Evolutionary conservation across 2,329 filamentous ascomycete species (phyloP).

Genomic region (Aureobasidium subglaciale): DNA sequence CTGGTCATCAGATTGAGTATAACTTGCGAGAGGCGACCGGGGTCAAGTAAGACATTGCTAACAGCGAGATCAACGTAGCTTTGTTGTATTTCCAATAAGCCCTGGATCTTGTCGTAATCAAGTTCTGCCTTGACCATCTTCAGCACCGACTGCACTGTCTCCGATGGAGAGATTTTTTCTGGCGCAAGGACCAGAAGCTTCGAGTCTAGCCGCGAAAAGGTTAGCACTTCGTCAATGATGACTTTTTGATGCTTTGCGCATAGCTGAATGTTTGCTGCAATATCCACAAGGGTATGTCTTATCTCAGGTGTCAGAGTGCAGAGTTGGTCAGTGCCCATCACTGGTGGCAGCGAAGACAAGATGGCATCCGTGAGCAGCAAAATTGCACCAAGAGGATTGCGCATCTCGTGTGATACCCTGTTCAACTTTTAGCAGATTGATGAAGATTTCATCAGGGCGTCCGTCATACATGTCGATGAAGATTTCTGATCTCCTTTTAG

Average conservation of each 20-base stretch:
- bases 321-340: background rate
- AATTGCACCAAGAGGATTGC: slow-evolving; percentile 39
- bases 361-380: slow-evolving; percentile 40
- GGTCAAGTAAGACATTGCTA: slow-evolving; percentile 30
- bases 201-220: slow-evolving; percentile 32
- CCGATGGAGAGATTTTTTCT: slow-evolving; percentile 29
- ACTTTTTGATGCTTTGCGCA: slow-evolving; percentile 29
- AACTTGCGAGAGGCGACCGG: slow-evolving; percentile 33
- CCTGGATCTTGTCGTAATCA: slow-evolving; percentile 27
- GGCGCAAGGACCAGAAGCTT: slow-evolving; percentile 33
- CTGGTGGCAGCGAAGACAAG: slow-evolving; percentile 24
- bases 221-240: slow-evolving; percentile 36
- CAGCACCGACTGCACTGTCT: slow-evolving; percentile 30
- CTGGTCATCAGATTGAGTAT: slow-evolving; percentile 19
- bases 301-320: slow-evolving; percentile 12
- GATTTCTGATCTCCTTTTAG: slow-evolving; percentile 27
- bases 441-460: background rate
- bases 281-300: slow-evolving; percentile 16
- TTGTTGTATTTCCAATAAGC: slow-evolving; percentile 24
- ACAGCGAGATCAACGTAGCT: slow-evolving; percentile 27
- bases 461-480: slow-evolving; percentile 27
- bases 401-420: slow-evolving; percentile 34
- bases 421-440: background rate
- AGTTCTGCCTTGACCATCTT: slow-evolving; percentile 35
- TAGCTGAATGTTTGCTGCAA: slow-evolving; percentile 25